Evolutionary conservation across 108 stramenopile genomes (phyloP), one percentile per base, ranked within the genome.

Genomic region (Cyclotella atomus): DNA sequence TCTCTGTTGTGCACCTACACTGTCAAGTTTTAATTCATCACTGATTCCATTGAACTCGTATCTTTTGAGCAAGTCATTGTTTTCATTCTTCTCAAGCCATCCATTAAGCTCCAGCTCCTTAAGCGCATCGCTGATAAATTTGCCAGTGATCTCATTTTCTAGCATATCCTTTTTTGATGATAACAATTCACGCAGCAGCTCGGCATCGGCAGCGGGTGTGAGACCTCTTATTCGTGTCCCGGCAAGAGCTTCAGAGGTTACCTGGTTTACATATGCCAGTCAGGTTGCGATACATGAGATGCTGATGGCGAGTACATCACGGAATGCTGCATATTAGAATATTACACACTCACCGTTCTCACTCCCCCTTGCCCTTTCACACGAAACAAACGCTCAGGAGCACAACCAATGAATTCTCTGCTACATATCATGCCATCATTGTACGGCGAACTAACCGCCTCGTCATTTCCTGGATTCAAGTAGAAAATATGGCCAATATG

Each of bases 211-310:
- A 30, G 76, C 61, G 3, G 83, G 83, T 17, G 89, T 86, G n/a
- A 85, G 81, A 7, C 94, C 91, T 47, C 94, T 75, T 21, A 87
- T 89, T 36, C 94, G 70, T 2, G 94, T 95, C 17, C 94, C 94
- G 16, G 94, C 94, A 19, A 95, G 75, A 15, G 94, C 94, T 77
- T 95, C 94, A 0, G 91, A 84, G 21, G 77, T 63, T 14, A 93
- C 85, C 46, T 20, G 49, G 4, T 6, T 44, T 45, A 24, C 5
- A 41, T 21, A 52, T 52, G n/a, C 6, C n/a, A 5, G 17, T 41
- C 7, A 9, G n/a, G n/a, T n/a, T n/a, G n/a, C n/a, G n/a, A n/a
- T n/a, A n/a, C n/a, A 41, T 9, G 38, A 41, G 38, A 41, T 41
- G 38, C 12, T 41, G 7, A 41, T 12, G 38, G 7, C 38, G n/a